A percentile compares a stretch with the other conserved stretches of the same genome.
Evolutionary conservation across 345 rosid genomes (phyloP).

Genomic region (Populus nigra): DNA sequence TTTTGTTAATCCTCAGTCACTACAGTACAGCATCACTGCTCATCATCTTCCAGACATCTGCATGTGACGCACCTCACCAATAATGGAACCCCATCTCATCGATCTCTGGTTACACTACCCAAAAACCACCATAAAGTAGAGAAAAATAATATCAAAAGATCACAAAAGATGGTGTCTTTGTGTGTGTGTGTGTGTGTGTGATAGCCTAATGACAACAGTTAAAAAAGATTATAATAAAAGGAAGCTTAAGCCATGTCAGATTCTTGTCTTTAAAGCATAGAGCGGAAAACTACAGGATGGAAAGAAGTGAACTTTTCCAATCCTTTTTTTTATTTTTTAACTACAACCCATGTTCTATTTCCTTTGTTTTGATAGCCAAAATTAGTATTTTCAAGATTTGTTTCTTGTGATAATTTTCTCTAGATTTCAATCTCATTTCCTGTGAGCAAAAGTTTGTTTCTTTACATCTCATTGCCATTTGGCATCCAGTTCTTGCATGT

Average conservation of each 20-base stretch:
- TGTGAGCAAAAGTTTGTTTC: constrained; percentile 9
- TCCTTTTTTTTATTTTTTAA: constrained; percentile 2
- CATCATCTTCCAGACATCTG: constrained; percentile 38
- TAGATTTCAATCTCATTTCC: constrained; percentile 3
- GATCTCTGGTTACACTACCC: not conserved
- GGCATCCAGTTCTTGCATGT: not conserved
- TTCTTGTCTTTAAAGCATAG: constrained; percentile 16
- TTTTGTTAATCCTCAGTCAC: not conserved
- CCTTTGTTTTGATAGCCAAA: constrained; percentile 28
- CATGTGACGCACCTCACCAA: constrained; percentile 56
- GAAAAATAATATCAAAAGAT: not conserved
- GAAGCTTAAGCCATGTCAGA: constrained; percentile 24
- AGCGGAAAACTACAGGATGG: constrained; percentile 1
- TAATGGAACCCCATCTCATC: constrained; percentile 27
- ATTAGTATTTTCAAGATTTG: constrained; percentile 14
- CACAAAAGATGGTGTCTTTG: not conserved
- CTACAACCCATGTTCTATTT: constrained; percentile 55
- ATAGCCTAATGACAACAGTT: not conserved
- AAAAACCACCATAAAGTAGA: not conserved
- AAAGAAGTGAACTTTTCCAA: not conserved
- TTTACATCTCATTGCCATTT: not conserved
- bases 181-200: not conserved
- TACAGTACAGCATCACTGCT: not conserved
- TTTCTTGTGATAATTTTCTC: not conserved
- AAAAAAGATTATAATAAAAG: constrained; percentile 1